Percentiles rank a stretch among this genome's conserved stretches.
Evolutionary conservation across 2,329 filamentous ascomycete genomes (phyloP).

Genomic region (Nakataea oryzae): DNA sequence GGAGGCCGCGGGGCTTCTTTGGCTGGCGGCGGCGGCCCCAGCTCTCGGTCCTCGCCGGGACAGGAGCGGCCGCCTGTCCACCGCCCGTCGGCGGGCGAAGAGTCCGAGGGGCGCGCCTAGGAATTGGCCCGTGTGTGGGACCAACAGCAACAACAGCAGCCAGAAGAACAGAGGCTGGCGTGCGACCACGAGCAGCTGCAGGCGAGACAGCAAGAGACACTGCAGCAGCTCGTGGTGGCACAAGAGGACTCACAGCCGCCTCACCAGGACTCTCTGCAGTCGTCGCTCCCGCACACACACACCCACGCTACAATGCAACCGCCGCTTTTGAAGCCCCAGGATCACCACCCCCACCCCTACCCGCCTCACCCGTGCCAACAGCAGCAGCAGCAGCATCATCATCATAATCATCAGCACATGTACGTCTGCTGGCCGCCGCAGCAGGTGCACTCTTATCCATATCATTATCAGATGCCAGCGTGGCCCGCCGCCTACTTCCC

Average conservation of each 20-base stretch:
- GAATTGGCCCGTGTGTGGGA: not conserved
- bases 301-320: not conserved
- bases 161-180: no score
- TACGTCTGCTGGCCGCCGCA: not conserved
- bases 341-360: not conserved
- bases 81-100: no score
- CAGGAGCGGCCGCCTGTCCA: not conserved
- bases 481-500: not conserved
- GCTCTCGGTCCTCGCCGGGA: not conserved
- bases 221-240: no score
- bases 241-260: no score
- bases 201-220: not conserved
- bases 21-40: no score
- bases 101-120: not conserved
- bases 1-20: not conserved
- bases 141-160: no score
- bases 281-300: not conserved
- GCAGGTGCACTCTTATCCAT: not conserved
- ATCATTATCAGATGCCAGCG: not conserved
- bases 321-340: not conserved
- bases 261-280: not conserved
- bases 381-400: not conserved
- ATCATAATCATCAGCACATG: no score
- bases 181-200: not conserved
- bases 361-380: not conserved